Base-by-base conservation (phyloP, 176 grass and related monocot genomes). In the Microstegium vimineum region DNA sequence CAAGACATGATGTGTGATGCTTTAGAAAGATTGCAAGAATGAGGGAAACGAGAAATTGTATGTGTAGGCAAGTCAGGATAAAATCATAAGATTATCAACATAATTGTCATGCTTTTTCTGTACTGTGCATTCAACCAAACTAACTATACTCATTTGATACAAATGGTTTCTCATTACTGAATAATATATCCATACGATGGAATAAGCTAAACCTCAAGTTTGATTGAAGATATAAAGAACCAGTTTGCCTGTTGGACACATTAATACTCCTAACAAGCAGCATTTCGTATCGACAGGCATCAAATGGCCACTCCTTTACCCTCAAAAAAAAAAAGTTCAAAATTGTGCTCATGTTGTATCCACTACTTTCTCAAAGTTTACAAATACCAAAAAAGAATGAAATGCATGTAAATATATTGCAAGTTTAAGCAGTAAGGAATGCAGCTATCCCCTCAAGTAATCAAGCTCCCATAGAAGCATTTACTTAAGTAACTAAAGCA, bases 361-460 rank as follows among this genome's bases (percentile, higher is more conserved):
- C 8, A 62, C 59, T 61, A 64, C 33, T 47, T 62, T 63, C 32
- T 82, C n/a, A 25, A 17, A 46, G 56, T 28, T 41, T 43, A 12
- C 15, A 36, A 14, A 28, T 36, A 42, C 52, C 52, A 5, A 30
- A 84, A 46, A 52, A 79, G 15, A 20, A 68, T 26, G 30, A 37
- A 30, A 74, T 38, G 15, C 8, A 22, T 60, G 30, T 61, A 62
- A 52, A 65, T 35, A 78, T 43, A 51, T 82, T 13, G 28, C 34
- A 46, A 42, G 33, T 83, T 78, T 57, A 20, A 74, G 32, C 3
- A 74, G 23, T 69, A 69, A 82, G 22, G 32, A 86, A 86, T 36
- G 14, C 22, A 36, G 38, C 38, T 74, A 23, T 73, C 73, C 66
- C 43, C 28, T 51, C 26, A 78, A 71, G 46, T 42, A 77, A 90